Conservation (phyloP, 164 flowering plant genomes). For the Buxus sempervirens region DNA sequence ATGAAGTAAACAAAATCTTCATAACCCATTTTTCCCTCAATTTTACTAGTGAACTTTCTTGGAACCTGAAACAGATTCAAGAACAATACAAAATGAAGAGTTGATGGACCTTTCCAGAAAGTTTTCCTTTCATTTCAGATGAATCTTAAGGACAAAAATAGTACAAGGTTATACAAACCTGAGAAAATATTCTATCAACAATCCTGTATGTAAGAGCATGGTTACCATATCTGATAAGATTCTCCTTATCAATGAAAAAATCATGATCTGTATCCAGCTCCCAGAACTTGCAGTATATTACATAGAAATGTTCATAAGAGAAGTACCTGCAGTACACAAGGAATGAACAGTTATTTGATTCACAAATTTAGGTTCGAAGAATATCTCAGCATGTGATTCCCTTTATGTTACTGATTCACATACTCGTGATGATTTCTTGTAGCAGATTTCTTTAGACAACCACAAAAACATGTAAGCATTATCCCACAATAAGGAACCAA, state of each 20-base stretch:
- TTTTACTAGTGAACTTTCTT: slow-evolving; percentile 79
- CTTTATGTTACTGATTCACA: too few species aligned
- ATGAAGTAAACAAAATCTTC: slow-evolving; percentile 99
- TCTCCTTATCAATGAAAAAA: slow-evolving; percentile 88
- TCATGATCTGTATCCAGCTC: slow-evolving; percentile 97
- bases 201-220: slow-evolving; percentile 95
- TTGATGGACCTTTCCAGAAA: background rate
- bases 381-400: too few species aligned
- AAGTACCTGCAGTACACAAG: slow-evolving; percentile 56
- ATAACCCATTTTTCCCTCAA: slow-evolving; percentile 95
- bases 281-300: slow-evolving; percentile 98
- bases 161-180: slow-evolving; percentile 47
- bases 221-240: slow-evolving; percentile 90
- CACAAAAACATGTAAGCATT: too few species aligned
- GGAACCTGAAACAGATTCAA: slow-evolving; percentile 49
- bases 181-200: slow-evolving; percentile 91
- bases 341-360: background rate
- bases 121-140: background rate
- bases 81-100: background rate
- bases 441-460: too few species aligned
- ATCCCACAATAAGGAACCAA: too few species aligned
- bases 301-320: slow-evolving; percentile 95
- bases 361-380: background rate
- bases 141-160: background rate
- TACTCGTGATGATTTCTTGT: too few species aligned